Evolutionary conservation across 495 filamentous ascomycete genomes (phyloP), one percentile per base, ranked within the genome.

Genomic region (Penicillium robsamsonii): DNA sequence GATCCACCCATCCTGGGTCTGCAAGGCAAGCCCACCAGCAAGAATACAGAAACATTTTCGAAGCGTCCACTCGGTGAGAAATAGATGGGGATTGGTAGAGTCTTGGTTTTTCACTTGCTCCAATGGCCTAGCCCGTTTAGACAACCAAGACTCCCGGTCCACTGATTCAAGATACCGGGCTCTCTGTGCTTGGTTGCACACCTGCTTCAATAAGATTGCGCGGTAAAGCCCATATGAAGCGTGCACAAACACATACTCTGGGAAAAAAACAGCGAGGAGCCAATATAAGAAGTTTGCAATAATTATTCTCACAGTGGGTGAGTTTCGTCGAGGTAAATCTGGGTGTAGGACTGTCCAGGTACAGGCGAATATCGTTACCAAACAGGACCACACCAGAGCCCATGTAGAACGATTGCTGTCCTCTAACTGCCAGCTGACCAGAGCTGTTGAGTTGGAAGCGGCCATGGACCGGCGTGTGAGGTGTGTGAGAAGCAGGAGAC

Each of bases 1-100:
- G 1, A 59, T n/a, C 56, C 56, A 59, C 13, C 47, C 22, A 37
- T 59, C 56, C 25, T 54, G 29, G 4, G 56, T 59, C 27, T 49
- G 56, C 37, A 59, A 44, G 17, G 24, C 33, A 10, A 59, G 22
- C 25, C 56, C 56, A 41, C 46, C 46, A 17, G 25, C 25, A 12
- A 11, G 29, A 20, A 59, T 35, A 35, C 56, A 59, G 43, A 54
- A 54, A 37, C 50, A 25, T 31, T 59, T 50, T 12, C 12, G 5
- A 22, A 49, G 9, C 2, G 56, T 59, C 56, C 56, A 59, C 18
- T 35, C 31, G 4, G 31, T 35, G 12, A 12, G 31, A 5, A 35
- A 35, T 35, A 27, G 4, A 27, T 35, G 31, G 12, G 31, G 4
- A 13, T 35, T 4, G 12, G 12, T 11, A 15, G 31, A 35, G 12